Base-by-base conservation (phyloP, 257 asterid genomes). In the Solanum chilense region DNA sequence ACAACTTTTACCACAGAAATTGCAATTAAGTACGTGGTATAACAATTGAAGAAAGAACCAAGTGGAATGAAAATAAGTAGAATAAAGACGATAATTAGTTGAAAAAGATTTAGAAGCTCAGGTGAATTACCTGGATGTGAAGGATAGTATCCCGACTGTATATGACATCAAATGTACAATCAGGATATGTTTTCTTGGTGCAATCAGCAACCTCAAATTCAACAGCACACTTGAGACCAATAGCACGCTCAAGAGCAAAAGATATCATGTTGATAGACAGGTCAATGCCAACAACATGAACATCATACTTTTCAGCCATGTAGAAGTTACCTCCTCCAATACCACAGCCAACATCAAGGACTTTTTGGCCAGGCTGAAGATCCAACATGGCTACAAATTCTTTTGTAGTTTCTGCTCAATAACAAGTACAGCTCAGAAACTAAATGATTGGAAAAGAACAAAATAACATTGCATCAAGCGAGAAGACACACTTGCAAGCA, bases 131-230 rank as follows among this genome's bases (percentile, higher is more conserved):
- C 86, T 94, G 99, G 89, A 95, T 94, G 91, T 97, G 98, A 88
- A 97, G 98, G 89, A 97, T 95, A 37, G 99, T 96, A 89, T 97
- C 99, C 8, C 99, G 97, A 12, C 99, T 97, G 88, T 97, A 97
- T 87, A 97, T 93, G 81, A 96, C 98, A 85, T 97, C 98, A 87
- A 94, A 97, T 37, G 98, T 56, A 88, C 91, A 92, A 86, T 92
- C 94, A 27, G 98, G 95, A 86, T 95, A 97, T 77, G 93, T 91
- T 92, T 95, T 97, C 92, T 94, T 94, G 86, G 98, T 96, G 89
- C 99, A 96, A 84, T 97, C 99, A 81, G 99, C 98, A 89, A 97
- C 99, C 94, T 97, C 99, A 89, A 97, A 96, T 88, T 97, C 99
- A 86, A 97, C 99, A n/a, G 98, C 91, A 86, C 93, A 95, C 5